Conservation (phyloP, 495 filamentous ascomycete species). For the Aspergillus carlsbadensis region DNA sequence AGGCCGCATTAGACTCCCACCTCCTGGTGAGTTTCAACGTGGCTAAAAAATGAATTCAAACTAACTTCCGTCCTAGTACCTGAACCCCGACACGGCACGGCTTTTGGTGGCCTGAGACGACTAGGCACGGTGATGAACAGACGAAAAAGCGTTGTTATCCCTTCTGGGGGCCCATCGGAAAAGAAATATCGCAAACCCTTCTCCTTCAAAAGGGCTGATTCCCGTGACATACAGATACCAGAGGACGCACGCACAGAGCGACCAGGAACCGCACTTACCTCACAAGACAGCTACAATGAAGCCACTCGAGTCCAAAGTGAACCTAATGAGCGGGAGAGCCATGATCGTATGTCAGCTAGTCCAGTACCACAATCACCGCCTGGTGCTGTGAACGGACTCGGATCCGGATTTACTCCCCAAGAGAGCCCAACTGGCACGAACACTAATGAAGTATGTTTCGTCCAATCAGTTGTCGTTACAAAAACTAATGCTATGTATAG, state of each 20-base stretch:
- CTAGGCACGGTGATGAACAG: conserved; percentile 80
- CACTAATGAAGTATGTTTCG: conserved; percentile 25
- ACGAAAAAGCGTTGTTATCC: conserved; percentile 47
- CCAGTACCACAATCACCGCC: conserved; percentile 22
- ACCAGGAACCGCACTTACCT: conserved; percentile 38
- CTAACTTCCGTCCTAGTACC: conserved; percentile 24
- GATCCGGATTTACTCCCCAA: conserved; percentile 14
- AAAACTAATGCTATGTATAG: conserved; percentile 21
- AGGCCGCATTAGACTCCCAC: conserved; percentile 44
- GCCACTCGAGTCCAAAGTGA: conserved; percentile 33
- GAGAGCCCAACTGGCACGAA: conserved; percentile 20
- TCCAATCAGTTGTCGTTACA: not conserved
- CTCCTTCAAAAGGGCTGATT: conserved; percentile 51
- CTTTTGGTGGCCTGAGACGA: conserved; percentile 58
- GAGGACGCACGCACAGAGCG: conserved; percentile 38
- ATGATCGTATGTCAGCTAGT: conserved; percentile 21
- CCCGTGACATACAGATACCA: conserved; percentile 42
- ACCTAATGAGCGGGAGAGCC: conserved; percentile 26
- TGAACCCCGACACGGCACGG: conserved; percentile 40
- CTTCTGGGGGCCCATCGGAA: conserved; percentile 41
- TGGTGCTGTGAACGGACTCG: conserved; percentile 31
- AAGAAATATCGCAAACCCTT: conserved; percentile 51
- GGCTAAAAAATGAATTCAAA: not conserved
- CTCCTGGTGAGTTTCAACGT: conserved; percentile 38
- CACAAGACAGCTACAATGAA: conserved; percentile 30